Evolutionary conservation across 257 asterid genomes (phyloP).

Genomic region (Nicotiana sylvestris): DNA sequence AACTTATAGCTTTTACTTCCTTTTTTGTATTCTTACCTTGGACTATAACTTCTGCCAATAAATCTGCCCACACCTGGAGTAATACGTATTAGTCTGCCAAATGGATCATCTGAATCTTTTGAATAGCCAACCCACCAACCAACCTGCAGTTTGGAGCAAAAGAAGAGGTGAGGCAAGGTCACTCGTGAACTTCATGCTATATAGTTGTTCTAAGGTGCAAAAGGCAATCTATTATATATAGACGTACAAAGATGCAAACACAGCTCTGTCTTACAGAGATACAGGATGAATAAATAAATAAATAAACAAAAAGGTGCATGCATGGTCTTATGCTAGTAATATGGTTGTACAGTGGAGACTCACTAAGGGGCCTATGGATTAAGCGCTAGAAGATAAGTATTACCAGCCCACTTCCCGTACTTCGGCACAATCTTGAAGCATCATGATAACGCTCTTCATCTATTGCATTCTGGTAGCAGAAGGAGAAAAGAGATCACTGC

Average conservation of each 20-base stretch:
- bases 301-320: background rate
- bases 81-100: constrained; percentile 76
- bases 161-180: constrained; percentile 8
- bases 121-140: constrained; percentile 99
- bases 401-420: constrained; percentile 96
- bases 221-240: background rate
- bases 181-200: background rate
- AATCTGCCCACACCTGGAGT: constrained; percentile 91
- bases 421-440: constrained; percentile 80
- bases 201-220: background rate
- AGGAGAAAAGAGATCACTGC: constrained; percentile 10
- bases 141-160: constrained; percentile 43
- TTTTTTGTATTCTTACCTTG: constrained; percentile 51
- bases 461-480: constrained; percentile 52
- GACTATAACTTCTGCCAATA: constrained; percentile 79
- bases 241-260: background rate
- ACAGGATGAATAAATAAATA: background rate
- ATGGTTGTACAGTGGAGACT: background rate
- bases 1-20: background rate
- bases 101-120: constrained; percentile 81
- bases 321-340: background rate
- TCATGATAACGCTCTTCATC: constrained; percentile 84
- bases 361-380: background rate
- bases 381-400: constrained; percentile 15
- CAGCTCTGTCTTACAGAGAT: background rate